phyloP scores from a whole-genome alignment of 352 stramenopile species.

The Globisporangium spinosum region DNA sequence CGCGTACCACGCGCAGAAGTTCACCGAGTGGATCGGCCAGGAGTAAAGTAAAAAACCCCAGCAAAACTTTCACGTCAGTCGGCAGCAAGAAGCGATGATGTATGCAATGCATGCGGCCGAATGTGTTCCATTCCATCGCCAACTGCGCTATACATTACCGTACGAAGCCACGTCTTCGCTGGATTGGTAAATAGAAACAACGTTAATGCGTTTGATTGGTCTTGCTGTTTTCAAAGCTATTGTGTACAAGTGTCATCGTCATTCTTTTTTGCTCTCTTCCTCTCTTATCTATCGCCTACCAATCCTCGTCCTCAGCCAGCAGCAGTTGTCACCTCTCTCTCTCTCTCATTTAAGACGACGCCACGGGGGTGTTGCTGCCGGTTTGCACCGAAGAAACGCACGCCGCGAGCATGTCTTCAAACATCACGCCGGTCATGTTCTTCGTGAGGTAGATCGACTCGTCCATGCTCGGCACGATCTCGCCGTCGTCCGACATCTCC shows the following conservation, averaged over 20 bases:
- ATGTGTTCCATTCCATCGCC: background rate
- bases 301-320: too few relatives aligned
- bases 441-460: conserved; percentile 83
- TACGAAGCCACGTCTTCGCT: background rate
- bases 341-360: background rate
- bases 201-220: conserved; percentile 14
- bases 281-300: conserved; percentile 6
- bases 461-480: conserved; percentile 32
- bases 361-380: conserved; percentile 1
- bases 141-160: background rate
- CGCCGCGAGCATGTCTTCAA: conserved; percentile 85
- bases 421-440: conserved; percentile 86
- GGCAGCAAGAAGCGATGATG: background rate
- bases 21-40: conserved; percentile 82
- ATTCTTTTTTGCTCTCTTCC: background rate
- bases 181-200: conserved; percentile 16
- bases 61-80: background rate
- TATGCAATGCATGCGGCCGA: background rate
- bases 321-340: background rate
- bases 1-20: conserved; percentile 80
- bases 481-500: conserved; percentile 17
- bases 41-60: conserved; percentile 35
- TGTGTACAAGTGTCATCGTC: conserved; percentile 11
- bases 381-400: conserved; percentile 78
- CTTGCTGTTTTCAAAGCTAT: background rate